Evolutionary conservation across 192 early-diverging fungal species (phyloP).

Genomic region (Backusella australiensis): DNA sequence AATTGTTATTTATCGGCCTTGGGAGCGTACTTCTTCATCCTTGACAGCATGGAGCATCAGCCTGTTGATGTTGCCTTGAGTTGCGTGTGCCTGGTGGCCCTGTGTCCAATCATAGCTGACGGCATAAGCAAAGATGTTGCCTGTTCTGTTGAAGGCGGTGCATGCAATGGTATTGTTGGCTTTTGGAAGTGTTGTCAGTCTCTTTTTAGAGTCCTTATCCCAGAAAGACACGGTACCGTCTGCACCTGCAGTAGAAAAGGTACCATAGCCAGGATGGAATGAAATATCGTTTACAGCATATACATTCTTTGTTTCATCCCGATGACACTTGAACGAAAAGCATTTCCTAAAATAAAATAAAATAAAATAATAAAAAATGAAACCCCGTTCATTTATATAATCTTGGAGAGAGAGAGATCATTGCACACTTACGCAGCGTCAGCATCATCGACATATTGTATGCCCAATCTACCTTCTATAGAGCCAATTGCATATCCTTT

Average conservation of each 20-base stretch:
- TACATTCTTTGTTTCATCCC: constrained; percentile 61
- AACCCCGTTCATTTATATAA: background rate
- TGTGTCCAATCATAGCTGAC: constrained; percentile 82
- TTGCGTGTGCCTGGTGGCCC: constrained; percentile 42
- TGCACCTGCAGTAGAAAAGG: constrained; percentile 83
- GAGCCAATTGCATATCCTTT: constrained; percentile 87
- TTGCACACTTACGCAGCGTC: constrained; percentile 35
- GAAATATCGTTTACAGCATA: constrained; percentile 69
- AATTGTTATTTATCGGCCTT: background rate
- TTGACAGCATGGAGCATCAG: constrained; percentile 64
- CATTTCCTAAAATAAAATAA: constrained; percentile 44
- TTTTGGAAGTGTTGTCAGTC: constrained; percentile 71
- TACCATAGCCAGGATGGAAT: constrained; percentile 83
- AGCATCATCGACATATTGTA: constrained; percentile 89
- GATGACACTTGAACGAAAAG: constrained; percentile 95
- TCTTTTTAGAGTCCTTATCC: constrained; percentile 91
- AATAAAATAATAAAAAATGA: background rate
- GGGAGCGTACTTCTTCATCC: constrained; percentile 62
- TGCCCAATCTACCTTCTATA: constrained; percentile 93
- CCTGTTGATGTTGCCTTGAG: constrained; percentile 56
- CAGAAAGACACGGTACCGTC: constrained; percentile 87
- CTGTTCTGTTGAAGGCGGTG: constrained; percentile 74
- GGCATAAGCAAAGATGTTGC: constrained; percentile 90
- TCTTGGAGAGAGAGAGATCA: background rate
- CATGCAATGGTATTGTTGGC: constrained; percentile 68